phyloP scores from a whole-genome alignment of 768 basidiomycete species.

The Lentinula aciculospora region DNA sequence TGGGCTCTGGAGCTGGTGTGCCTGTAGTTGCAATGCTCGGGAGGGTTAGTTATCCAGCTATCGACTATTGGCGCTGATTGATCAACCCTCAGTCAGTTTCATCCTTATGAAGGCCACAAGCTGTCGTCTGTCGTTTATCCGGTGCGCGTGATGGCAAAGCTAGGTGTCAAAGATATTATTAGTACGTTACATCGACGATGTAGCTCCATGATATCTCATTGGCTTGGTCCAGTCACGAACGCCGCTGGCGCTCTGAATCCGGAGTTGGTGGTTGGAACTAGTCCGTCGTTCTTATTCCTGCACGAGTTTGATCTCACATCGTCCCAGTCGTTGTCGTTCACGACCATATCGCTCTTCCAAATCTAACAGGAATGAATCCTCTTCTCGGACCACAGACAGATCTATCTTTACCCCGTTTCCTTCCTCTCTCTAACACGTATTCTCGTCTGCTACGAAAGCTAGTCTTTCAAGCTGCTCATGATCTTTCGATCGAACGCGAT shows the following conservation, averaged over 20 bases:
- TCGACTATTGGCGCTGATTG: neutral
- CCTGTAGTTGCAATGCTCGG: conserved; percentile 91
- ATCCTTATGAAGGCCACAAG: conserved; percentile 79
- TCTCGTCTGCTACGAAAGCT: conserved; percentile 64
- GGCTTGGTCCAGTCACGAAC: conserved; percentile 63
- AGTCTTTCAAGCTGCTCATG: conserved; percentile 66
- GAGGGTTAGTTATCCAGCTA: conserved; percentile 42
- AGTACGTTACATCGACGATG: conserved; percentile 39
- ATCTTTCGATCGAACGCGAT: conserved; percentile 44
- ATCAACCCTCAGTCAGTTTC: conserved; percentile 46
- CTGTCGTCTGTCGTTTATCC: conserved; percentile 71
- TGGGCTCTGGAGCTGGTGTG: conserved; percentile 57
- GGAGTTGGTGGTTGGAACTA: conserved; percentile 70
- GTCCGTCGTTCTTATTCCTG: conserved; percentile 33
- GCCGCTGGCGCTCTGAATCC: conserved; percentile 82
- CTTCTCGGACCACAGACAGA: conserved; percentile 68
- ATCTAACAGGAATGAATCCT: conserved; percentile 71
- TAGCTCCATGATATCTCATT: neutral
- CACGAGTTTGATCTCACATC: neutral
- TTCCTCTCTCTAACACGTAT: conserved; percentile 83
- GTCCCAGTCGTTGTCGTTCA: conserved; percentile 72
- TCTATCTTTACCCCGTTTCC: conserved; percentile 62
- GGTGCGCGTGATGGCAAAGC: conserved; percentile 68
- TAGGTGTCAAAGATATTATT: conserved; percentile 73
- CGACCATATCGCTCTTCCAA: conserved; percentile 81